These are phyloP conservation scores for Zychaea mexicana DNA, from an alignment of 371 early-diverging fungal species.

Conservation along the genomic window DNA sequence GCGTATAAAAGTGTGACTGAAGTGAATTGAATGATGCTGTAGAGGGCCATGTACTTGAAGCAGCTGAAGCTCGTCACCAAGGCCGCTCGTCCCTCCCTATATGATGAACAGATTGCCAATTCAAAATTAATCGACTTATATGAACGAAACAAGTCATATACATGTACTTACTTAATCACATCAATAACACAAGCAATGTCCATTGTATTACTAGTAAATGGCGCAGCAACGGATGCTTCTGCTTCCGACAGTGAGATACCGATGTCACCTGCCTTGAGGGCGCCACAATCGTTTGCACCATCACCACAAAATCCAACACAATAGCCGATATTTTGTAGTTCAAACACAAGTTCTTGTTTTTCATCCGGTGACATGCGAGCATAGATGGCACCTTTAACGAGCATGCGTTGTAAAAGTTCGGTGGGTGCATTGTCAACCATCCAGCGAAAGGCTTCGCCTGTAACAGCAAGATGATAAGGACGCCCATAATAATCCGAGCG, in stretches of 20 bases:
- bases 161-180: slow-evolving; percentile 72
- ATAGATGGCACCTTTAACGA: slow-evolving; percentile 91
- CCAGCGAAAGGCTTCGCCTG: slow-evolving; percentile 95
- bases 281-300: slow-evolving; percentile 99
- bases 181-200: slow-evolving; percentile 93
- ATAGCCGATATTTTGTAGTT: slow-evolving; percentile 87
- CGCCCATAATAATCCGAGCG: slow-evolving; percentile 7
- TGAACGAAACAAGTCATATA: background rate
- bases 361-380: slow-evolving; percentile 99
- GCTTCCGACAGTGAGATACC: slow-evolving; percentile 97
- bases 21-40: slow-evolving; percentile 91
- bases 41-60: slow-evolving; percentile 97
- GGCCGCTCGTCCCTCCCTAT: slow-evolving; percentile 96
- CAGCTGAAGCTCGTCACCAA: slow-evolving; percentile 96
- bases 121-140: background rate
- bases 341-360: slow-evolving; percentile 93
- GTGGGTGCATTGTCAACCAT: slow-evolving; percentile 83
- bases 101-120: background rate
- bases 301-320: slow-evolving; percentile 99
- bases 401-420: slow-evolving; percentile 76
- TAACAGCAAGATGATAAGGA: slow-evolving; percentile 83
- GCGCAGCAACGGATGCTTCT: slow-evolving; percentile 97
- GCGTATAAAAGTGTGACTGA: slow-evolving; percentile 87
- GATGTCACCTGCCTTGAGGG: slow-evolving; percentile 97
- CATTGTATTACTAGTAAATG: slow-evolving; percentile 89